These are phyloP conservation scores for Moesziomyces sp. DNA, from an alignment of 1,284 basidiomycete species.

Conservation along the genomic window DNA sequence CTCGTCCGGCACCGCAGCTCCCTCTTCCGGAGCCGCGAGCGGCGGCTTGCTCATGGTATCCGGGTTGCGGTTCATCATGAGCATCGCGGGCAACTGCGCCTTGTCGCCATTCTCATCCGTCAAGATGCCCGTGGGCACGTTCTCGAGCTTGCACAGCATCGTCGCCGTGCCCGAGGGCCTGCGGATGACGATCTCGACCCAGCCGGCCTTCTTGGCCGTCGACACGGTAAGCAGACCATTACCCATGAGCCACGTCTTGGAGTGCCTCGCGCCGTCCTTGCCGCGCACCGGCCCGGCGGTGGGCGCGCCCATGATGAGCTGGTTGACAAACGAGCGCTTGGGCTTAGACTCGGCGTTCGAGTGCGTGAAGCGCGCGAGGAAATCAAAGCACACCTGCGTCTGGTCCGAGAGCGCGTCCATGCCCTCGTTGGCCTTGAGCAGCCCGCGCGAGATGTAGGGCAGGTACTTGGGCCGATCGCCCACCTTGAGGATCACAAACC, in stretches of 20 bases:
- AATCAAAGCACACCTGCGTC: conserved; percentile 97
- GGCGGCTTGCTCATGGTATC: conserved; percentile 36
- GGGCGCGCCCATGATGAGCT: conserved; percentile 71
- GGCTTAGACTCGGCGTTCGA: conserved; percentile 92
- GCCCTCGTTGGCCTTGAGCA: conserved; percentile 87
- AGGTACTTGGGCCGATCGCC: conserved; percentile 84
- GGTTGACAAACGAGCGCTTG: conserved; percentile 80
- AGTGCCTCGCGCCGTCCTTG: conserved; percentile 56
- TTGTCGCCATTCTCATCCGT: conserved; percentile 70
- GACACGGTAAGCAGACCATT: conserved; percentile 87
- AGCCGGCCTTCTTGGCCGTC: conserved; percentile 79
- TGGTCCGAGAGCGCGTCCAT: conserved; percentile 82
- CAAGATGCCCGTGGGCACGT: conserved; percentile 71
- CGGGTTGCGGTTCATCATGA: conserved; percentile 78
- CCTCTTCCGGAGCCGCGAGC: conserved; percentile 29
- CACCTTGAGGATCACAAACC: conserved; percentile 93
- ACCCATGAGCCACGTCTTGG: conserved; percentile 87
- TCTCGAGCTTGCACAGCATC: conserved; percentile 89
- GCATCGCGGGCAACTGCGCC: conserved; percentile 76
- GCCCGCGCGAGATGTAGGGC: conserved; percentile 84
- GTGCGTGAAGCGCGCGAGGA: conserved; percentile 94
- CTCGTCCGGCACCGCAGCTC: conserved; percentile 1
- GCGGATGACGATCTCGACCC: conserved; percentile 87
- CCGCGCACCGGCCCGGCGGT: conserved; percentile 49
- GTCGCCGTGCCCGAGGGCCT: conserved; percentile 87